Evolutionary conservation across 768 basidiomycete species (phyloP).

Genomic region (Lentinula guzmanii): DNA sequence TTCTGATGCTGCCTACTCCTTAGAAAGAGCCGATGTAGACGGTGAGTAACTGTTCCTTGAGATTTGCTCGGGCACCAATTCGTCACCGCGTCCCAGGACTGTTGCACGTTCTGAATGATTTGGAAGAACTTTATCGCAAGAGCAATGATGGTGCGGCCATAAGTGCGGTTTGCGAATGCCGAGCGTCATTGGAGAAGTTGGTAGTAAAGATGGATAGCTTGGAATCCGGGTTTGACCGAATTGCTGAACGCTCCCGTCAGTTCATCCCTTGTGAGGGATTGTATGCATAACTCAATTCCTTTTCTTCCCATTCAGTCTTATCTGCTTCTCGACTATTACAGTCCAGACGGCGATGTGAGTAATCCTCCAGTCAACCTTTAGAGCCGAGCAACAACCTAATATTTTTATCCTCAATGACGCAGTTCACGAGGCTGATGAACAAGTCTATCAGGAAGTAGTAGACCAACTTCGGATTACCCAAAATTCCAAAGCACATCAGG

Average conservation of each 20-base stretch:
- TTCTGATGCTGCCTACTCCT: conserved; percentile 54
- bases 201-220: conserved; percentile 74
- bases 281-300: not conserved
- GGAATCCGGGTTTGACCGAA: conserved; percentile 76
- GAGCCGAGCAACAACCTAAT: conserved; percentile 6
- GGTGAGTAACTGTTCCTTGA: conserved; percentile 36
- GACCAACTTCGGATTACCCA: conserved; percentile 59
- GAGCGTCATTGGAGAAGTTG: conserved; percentile 58
- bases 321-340: conserved; percentile 67
- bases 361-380: not conserved
- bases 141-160: conserved; percentile 40
- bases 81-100: conserved; percentile 36
- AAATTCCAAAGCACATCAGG: conserved; percentile 51
- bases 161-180: conserved; percentile 57
- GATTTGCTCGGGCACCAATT: conserved; percentile 6
- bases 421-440: conserved; percentile 75
- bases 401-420: not conserved
- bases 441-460: conserved; percentile 65
- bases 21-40: conserved; percentile 71
- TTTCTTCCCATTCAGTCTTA: conserved; percentile 47
- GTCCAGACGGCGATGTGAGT: conserved; percentile 70
- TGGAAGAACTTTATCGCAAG: conserved; percentile 50
- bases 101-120: conserved; percentile 55
- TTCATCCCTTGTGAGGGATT: conserved; percentile 13
- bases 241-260: conserved; percentile 81